Conservation (phyloP, 176 grass and related monocot genomes). For the Themeda triandra region DNA sequence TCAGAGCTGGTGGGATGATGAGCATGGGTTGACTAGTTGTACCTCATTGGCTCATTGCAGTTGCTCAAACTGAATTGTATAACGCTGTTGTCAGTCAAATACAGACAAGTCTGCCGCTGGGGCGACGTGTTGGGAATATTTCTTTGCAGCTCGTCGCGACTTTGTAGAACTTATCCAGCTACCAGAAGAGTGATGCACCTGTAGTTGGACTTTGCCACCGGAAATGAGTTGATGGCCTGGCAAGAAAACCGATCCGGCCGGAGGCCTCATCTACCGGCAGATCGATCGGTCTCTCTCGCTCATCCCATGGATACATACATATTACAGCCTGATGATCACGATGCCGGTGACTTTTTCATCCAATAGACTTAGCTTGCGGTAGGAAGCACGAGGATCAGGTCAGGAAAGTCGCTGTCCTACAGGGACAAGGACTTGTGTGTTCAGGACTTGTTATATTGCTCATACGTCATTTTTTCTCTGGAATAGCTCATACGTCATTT, state of each 20-base stretch:
- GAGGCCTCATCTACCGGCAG: neutral
- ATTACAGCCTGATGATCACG: neutral
- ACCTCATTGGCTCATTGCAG: neutral
- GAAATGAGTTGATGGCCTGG: neutral
- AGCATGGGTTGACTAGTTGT: neutral
- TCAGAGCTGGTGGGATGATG: neutral
- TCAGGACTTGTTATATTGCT: too few species aligned
- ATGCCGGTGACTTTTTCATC: neutral
- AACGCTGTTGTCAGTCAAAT: conserved; percentile 2
- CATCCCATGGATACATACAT: neutral
- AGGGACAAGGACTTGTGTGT: neutral
- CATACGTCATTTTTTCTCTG: too few species aligned
- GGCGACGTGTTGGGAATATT: neutral
- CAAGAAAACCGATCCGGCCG: neutral
- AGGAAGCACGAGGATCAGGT: neutral
- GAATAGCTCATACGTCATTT: too few species aligned
- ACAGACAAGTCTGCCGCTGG: neutral
- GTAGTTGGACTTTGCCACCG: neutral
- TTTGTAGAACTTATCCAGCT: neutral
- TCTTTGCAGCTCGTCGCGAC: conserved; percentile 7
- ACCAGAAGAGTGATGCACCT: neutral
- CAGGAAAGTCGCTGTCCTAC: neutral
- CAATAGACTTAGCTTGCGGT: neutral
- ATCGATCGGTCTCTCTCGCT: neutral
- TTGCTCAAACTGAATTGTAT: neutral